Percentiles rank a stretch among this genome's conserved stretches.
Evolutionary conservation across 148 eudicot species (phyloP).

Genomic region (Vaccinium darrowii): DNA sequence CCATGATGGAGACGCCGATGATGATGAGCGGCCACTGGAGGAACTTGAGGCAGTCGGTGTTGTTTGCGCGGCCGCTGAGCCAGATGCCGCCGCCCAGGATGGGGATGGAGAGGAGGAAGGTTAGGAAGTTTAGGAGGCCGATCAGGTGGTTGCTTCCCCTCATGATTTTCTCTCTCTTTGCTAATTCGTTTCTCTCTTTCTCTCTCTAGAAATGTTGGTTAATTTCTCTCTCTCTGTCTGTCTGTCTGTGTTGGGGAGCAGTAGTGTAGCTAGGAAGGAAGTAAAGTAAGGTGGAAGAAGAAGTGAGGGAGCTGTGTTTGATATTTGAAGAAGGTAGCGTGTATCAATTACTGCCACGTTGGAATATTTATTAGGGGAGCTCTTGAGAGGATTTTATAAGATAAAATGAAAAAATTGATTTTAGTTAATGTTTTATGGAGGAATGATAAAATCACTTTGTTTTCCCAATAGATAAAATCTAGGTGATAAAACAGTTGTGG

Average conservation of each 20-base stretch:
- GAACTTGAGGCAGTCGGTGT: conserved; percentile 70
- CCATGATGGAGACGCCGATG: conserved; percentile 70
- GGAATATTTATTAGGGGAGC: no score
- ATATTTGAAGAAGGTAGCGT: not conserved
- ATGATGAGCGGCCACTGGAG: conserved; percentile 86
- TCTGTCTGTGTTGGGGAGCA: not conserved
- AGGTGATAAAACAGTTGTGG: no score
- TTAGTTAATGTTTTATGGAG: no score
- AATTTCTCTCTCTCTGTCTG: not conserved
- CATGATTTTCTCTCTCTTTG: conserved; percentile 36
- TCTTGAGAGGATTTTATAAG: no score
- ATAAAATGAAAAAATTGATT: no score
- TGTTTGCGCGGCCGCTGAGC: conserved; percentile 70
- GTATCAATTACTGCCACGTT: not conserved
- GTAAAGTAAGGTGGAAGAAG: not conserved
- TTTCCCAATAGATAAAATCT: no score
- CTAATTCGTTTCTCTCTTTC: not conserved
- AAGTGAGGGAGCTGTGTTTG: not conserved
- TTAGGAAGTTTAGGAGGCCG: conserved; percentile 80
- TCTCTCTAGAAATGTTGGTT: not conserved
- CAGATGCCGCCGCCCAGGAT: conserved; percentile 87
- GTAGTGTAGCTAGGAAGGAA: conserved; percentile 1
- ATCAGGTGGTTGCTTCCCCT: conserved; percentile 76
- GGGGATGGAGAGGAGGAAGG: conserved; percentile 77
- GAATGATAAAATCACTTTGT: no score